Evolutionary conservation across 2,329 filamentous ascomycete species (phyloP).

Genomic region (Teratosphaeriaceae sp.): DNA sequence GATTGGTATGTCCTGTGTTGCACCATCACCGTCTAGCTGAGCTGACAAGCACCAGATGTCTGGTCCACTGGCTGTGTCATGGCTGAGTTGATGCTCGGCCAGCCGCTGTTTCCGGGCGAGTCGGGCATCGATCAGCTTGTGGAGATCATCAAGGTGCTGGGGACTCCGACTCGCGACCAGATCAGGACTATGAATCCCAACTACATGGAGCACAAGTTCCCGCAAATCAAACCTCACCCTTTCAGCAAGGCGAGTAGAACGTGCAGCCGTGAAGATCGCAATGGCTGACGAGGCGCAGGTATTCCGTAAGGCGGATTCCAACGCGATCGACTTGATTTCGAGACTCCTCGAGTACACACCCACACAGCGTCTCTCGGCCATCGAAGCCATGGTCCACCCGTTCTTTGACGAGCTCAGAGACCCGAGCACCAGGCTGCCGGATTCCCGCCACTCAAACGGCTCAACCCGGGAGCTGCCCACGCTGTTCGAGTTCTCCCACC

Average conservation of each 20-base stretch:
- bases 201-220: conserved; percentile 99
- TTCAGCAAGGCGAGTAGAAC: conserved; percentile 70
- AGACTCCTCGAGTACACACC: conserved; percentile 94
- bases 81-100: conserved; percentile 98
- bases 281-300: conserved; percentile 49
- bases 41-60: conserved; percentile 60
- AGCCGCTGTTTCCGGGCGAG: conserved; percentile 95
- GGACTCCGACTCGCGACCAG: conserved; percentile 93
- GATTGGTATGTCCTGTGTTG: conserved; percentile 67
- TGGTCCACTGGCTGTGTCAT: conserved; percentile 99
- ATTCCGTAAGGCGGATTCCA: conserved; percentile 89
- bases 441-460: conserved; percentile 83
- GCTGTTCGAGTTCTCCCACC: conserved; percentile 88
- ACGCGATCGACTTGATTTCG: conserved; percentile 92
- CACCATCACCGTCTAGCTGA: conserved; percentile 2
- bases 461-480: conserved; percentile 73
- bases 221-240: conserved; percentile 98
- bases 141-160: conserved; percentile 98
- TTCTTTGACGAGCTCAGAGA: conserved; percentile 98
- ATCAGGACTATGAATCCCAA: conserved; percentile 99
- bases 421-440: conserved; percentile 81
- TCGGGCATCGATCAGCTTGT: conserved; percentile 98
- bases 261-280: neutral
- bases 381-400: conserved; percentile 96
- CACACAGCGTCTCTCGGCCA: conserved; percentile 84